Evolutionary conservation across 202 grass and related monocot species (phyloP).

Genomic region (Hordeum pubiflorum): DNA sequence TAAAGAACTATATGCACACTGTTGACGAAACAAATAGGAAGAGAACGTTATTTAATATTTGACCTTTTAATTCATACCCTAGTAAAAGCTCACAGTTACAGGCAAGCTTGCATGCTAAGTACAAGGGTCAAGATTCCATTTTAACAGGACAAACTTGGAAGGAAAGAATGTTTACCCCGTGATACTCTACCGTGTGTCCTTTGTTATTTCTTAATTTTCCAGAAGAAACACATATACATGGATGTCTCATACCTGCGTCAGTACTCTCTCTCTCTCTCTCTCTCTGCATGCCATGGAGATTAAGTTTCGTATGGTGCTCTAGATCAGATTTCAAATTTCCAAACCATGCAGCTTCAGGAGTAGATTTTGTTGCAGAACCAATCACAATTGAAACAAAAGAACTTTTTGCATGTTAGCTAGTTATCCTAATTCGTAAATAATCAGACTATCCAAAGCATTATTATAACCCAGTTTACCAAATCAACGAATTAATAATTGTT

Average conservation of each 20-base stretch:
- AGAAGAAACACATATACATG: background rate
- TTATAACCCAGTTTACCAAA: background rate
- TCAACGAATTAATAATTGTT: background rate
- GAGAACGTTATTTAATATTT: background rate
- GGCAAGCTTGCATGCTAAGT: background rate
- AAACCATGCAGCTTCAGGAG: background rate
- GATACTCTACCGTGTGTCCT: background rate
- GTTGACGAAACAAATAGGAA: slow-evolving; percentile 10
- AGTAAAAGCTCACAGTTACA: background rate
- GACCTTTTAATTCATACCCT: background rate
- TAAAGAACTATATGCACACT: background rate
- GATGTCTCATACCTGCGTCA: background rate
- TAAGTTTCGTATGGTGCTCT: background rate
- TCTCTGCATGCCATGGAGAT: background rate
- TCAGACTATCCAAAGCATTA: background rate
- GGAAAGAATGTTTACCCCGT: background rate
- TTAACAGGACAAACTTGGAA: slow-evolving; percentile 5
- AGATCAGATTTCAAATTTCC: background rate
- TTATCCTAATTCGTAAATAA: background rate
- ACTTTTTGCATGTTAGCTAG: background rate
- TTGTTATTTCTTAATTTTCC: background rate
- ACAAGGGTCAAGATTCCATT: background rate
- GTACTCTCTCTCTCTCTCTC: background rate
- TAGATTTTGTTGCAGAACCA: background rate
- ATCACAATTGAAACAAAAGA: background rate